These are phyloP conservation scores for Raffaelea arxii DNA, from an alignment of 2,329 filamentous ascomycete species.

Conservation along the genomic window DNA sequence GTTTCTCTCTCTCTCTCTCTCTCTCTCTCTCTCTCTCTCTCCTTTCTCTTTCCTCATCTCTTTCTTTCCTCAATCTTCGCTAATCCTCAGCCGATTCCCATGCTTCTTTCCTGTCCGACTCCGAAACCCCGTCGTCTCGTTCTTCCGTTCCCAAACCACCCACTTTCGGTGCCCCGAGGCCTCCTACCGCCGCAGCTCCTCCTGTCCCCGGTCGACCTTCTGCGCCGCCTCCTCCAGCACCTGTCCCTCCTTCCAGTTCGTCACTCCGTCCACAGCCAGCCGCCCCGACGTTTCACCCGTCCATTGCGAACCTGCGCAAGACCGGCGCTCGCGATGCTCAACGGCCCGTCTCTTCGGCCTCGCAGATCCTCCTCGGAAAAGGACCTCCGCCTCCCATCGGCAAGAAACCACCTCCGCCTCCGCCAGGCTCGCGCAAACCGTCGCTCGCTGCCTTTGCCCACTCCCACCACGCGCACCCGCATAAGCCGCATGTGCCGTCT, in stretches of 20 bases:
- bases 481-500: slow-evolving; percentile 7
- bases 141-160: slow-evolving; percentile 44
- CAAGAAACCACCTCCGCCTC: slow-evolving; percentile 58
- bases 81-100: slow-evolving; percentile 47
- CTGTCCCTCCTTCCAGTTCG: not conserved
- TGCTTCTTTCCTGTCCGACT: slow-evolving; percentile 71
- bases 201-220: slow-evolving; percentile 39
- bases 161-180: slow-evolving; percentile 43
- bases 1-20: slow-evolving; percentile 11
- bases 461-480: slow-evolving; percentile 3
- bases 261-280: slow-evolving; percentile 1
- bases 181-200: slow-evolving; percentile 50
- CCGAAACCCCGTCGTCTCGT: slow-evolving; percentile 48
- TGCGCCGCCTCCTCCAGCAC: slow-evolving; percentile 32
- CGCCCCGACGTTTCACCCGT: slow-evolving; percentile 31
- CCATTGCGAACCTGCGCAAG: slow-evolving; percentile 53
- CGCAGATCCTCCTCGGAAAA: slow-evolving; percentile 35
- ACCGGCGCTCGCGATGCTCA: slow-evolving; percentile 32
- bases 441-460: slow-evolving; percentile 20
- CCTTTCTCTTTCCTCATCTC: slow-evolving; percentile 12
- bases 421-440: slow-evolving; percentile 50
- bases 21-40: not conserved
- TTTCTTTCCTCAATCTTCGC: not conserved
- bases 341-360: slow-evolving; percentile 51
- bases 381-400: slow-evolving; percentile 70